Evolutionary conservation across 2,329 filamentous ascomycete genomes (phyloP).

Genomic region (Penicillium brevicompactum): DNA sequence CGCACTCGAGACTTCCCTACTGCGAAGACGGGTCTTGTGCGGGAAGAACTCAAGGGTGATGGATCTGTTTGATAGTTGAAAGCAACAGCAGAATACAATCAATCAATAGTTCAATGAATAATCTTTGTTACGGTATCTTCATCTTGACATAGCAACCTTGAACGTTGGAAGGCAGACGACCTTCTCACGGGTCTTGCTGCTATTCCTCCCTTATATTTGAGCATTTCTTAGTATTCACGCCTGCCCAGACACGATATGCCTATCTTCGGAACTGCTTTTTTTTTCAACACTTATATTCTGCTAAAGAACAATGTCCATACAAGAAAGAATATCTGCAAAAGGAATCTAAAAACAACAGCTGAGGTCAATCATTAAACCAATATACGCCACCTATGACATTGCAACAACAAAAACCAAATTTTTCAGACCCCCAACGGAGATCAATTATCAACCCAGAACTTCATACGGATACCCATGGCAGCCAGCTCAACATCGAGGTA

Average conservation of each 20-base stretch:
- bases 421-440: slow-evolving; percentile 9
- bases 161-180: too few species aligned
- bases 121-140: too few species aligned
- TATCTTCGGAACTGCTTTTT: background rate
- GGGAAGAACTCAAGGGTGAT: slow-evolving; percentile 5
- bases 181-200: too few species aligned
- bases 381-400: slow-evolving; percentile 31
- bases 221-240: background rate
- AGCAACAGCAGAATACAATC: background rate
- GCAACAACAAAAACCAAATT: slow-evolving; percentile 15
- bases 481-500: slow-evolving; percentile 94
- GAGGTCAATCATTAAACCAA: slow-evolving; percentile 17
- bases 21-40: slow-evolving; percentile 42
- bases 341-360: slow-evolving; percentile 14
- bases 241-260: background rate
- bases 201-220: too few species aligned
- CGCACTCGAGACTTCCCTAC: slow-evolving; percentile 67
- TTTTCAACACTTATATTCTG: slow-evolving; percentile 4
- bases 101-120: background rate
- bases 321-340: slow-evolving; percentile 11
- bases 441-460: slow-evolving; percentile 72
- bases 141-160: too few species aligned
- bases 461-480: slow-evolving; percentile 94
- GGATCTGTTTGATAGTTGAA: background rate
- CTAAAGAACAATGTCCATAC: slow-evolving; percentile 1